Evolutionary conservation across 768 basidiomycete species (phyloP).

Genomic region (Mycena rebaudengoi): DNA sequence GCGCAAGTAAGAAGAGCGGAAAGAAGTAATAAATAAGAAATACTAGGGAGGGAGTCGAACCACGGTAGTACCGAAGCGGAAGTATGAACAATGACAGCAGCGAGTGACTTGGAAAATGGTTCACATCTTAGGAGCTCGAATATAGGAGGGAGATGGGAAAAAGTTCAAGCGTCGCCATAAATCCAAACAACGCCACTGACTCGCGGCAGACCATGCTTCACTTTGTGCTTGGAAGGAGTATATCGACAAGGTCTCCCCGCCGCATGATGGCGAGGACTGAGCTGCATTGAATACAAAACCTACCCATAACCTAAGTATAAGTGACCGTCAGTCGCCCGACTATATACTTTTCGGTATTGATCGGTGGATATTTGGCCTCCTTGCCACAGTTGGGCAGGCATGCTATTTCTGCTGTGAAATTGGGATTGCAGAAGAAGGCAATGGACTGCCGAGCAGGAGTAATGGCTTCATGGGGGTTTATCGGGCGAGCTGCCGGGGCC

Average conservation of each 20-base stretch:
- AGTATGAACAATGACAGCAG: no score
- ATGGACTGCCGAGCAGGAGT: slow-evolving; percentile 80
- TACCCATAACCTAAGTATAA: slow-evolving; percentile 52
- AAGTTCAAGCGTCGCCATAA: no score
- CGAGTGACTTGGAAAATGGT: no score
- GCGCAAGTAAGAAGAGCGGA: no score
- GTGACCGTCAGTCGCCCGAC: slow-evolving; percentile 72
- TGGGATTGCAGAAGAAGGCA: slow-evolving; percentile 90
- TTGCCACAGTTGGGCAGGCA: slow-evolving; percentile 75
- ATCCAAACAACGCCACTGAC: no score
- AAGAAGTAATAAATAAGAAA: no score
- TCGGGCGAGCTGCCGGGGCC: slow-evolving; percentile 63
- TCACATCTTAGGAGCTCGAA: no score
- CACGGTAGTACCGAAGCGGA: no score
- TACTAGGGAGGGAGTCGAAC: no score
- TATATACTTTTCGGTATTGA: slow-evolving; percentile 81
- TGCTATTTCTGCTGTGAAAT: slow-evolving; percentile 69
- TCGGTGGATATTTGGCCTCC: slow-evolving; percentile 69
- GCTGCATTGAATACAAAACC: neutral
- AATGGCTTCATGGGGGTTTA: slow-evolving; percentile 58
- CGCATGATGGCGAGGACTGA: neutral
- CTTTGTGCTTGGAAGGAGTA: slow-evolving; percentile 50
- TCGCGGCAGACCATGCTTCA: slow-evolving; percentile 35
- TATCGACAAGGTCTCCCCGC: slow-evolving; percentile 39
- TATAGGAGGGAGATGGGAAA: no score